Evolutionary conservation across 257 asterid species (phyloP).

Genomic region (Solanum okadae): DNA sequence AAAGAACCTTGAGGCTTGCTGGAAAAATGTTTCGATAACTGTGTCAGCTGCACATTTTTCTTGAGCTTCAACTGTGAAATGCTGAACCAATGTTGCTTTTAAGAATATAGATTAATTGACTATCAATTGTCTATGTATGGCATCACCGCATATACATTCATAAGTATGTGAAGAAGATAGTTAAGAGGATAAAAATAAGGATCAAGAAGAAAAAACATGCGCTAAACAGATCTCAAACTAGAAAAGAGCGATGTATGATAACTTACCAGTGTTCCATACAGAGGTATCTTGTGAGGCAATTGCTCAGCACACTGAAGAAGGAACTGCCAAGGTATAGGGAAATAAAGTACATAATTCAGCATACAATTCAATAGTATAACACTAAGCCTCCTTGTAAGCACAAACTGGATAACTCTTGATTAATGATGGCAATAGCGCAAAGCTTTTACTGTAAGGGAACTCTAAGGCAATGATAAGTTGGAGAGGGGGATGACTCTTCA

Average conservation of each 20-base stretch:
- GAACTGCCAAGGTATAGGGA: conserved; percentile 43
- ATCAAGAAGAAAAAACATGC: not conserved
- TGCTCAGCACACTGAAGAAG: conserved; percentile 93
- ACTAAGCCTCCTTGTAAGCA: not conserved
- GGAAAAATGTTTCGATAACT: not conserved
- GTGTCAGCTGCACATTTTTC: not conserved
- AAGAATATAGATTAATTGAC: not conserved
- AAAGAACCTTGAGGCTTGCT: not conserved
- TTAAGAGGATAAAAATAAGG: not conserved
- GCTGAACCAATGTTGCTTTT: not conserved
- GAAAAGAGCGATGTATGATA: not conserved
- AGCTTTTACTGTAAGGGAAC: not conserved
- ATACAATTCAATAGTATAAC: not conserved
- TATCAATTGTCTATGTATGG: not conserved
- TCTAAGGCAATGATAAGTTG: not conserved
- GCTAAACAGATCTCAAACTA: not conserved
- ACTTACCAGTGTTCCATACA: conserved; percentile 93
- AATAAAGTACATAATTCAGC: conserved; percentile 5
- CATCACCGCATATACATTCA: not conserved
- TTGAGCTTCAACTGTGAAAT: not conserved
- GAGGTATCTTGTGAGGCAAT: conserved; percentile 93
- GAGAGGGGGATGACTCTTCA: not conserved
- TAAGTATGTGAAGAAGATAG: not conserved
- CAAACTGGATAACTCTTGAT: not conserved
- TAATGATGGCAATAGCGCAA: not conserved